Evolutionary conservation across 1,284 basidiomycete genomes (phyloP).

Genomic region (Rugiboletus extremiorientalis): DNA sequence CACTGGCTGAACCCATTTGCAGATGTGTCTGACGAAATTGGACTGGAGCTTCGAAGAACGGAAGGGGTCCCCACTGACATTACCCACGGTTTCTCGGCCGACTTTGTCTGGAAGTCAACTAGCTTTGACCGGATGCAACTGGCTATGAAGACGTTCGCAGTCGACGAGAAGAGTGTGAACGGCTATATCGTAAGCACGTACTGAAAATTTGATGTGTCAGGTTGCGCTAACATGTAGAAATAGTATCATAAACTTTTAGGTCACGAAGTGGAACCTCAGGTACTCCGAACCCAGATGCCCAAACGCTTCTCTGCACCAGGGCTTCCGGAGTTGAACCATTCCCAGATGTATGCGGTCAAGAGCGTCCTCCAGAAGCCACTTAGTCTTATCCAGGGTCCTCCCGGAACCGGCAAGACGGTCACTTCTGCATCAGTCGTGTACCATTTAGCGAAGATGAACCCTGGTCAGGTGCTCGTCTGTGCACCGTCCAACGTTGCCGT

Average conservation of each 20-base stretch:
- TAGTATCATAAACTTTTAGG: conserved; percentile 98
- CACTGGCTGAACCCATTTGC: conserved; percentile 20
- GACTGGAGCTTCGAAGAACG: conserved; percentile 85
- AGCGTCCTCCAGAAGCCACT: conserved; percentile 98
- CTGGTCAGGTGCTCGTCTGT: conserved; percentile 97
- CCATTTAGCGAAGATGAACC: conserved; percentile 99
- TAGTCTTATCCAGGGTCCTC: conserved; percentile 96
- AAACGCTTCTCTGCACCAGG: conserved; percentile 97
- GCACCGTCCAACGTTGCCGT: conserved; percentile 99
- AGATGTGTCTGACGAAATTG: conserved; percentile 99
- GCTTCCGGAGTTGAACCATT: conserved; percentile 97
- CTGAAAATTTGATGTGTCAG: neutral
- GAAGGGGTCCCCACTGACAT: conserved; percentile 96
- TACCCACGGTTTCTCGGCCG: conserved; percentile 93
- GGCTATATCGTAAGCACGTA: conserved; percentile 79
- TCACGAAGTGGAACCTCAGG: conserved; percentile 92
- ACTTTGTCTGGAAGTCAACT: conserved; percentile 99
- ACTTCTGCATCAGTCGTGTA: conserved; percentile 99
- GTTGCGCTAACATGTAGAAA: conserved; percentile 12
- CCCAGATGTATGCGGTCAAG: conserved; percentile 99
- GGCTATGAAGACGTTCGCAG: conserved; percentile 99
- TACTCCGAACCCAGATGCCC: conserved; percentile 90
- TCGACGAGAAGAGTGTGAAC: conserved; percentile 98
- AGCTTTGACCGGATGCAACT: conserved; percentile 99
- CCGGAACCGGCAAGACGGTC: conserved; percentile 98